phyloP scores from a whole-genome alignment of 2,329 filamentous ascomycete species.

The Chlorencoelia australis region DNA sequence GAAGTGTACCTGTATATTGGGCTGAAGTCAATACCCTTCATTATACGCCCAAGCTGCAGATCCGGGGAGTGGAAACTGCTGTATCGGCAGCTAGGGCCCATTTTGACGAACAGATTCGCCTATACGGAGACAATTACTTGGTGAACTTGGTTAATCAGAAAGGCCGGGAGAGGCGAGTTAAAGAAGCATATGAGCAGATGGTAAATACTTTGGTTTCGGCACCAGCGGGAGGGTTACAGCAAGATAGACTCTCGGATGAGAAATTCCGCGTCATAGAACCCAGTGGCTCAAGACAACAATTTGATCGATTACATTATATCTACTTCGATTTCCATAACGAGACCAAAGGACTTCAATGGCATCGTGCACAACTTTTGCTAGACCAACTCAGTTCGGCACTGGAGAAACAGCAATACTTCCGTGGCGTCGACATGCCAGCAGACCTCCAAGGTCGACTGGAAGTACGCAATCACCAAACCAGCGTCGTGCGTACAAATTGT shows the following conservation, averaged over 20 bases:
- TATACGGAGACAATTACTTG: slow-evolving; percentile 95
- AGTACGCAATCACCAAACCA: slow-evolving; percentile 69
- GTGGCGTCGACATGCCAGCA: slow-evolving; percentile 75
- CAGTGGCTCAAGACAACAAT: slow-evolving; percentile 44
- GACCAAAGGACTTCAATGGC: slow-evolving; percentile 90
- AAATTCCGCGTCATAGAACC: slow-evolving; percentile 74
- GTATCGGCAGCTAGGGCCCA: slow-evolving; percentile 71
- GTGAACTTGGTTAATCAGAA: slow-evolving; percentile 97
- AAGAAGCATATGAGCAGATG: slow-evolving; percentile 89
- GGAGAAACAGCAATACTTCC: slow-evolving; percentile 79
- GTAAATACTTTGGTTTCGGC: slow-evolving; percentile 64
- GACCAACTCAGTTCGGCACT: slow-evolving; percentile 72
- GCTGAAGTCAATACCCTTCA: slow-evolving; percentile 87
- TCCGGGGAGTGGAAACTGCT: slow-evolving; percentile 75
- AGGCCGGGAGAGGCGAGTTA: slow-evolving; percentile 79
- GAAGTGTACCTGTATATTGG: slow-evolving; percentile 94
- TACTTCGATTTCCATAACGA: slow-evolving; percentile 99
- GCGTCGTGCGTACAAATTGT: slow-evolving; percentile 93
- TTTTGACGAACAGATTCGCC: slow-evolving; percentile 83
- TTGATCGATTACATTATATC: slow-evolving; percentile 84
- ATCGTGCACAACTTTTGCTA: slow-evolving; percentile 78
- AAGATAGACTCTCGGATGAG: slow-evolving; percentile 59
- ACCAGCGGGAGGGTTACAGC: slow-evolving; percentile 54
- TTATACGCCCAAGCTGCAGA: slow-evolving; percentile 83
- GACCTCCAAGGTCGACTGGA: slow-evolving; percentile 63